Percentiles rank a stretch among this genome's conserved stretches.
phyloP scores from a whole-genome alignment of 202 grass and related monocot genomes.

The Carex arenaria region DNA sequence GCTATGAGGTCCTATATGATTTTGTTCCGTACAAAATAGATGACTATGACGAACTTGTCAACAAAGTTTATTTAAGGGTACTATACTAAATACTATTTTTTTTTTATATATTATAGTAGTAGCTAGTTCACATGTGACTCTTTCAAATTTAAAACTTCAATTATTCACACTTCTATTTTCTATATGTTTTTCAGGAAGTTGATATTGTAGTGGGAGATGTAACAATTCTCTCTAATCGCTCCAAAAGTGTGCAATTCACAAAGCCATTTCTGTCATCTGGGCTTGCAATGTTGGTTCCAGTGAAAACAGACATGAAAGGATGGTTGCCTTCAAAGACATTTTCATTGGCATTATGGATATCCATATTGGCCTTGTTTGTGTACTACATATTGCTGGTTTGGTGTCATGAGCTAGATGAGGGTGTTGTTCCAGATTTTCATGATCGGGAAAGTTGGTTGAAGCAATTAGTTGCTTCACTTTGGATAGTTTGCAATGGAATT shows the following conservation, averaged over 20 bases:
- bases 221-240: constrained; percentile 3
- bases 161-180: too few relatives aligned
- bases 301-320: not conserved
- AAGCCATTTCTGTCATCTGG: constrained; percentile 22
- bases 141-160: too few relatives aligned
- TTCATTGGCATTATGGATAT: not conserved
- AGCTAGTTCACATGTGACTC: not conserved
- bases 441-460: too few relatives aligned
- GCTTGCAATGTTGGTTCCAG: constrained; percentile 13
- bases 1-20: constrained; percentile 3
- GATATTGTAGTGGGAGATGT: constrained; percentile 23
- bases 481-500: constrained; percentile 10
- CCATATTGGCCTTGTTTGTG: not conserved
- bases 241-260: not conserved
- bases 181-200: not conserved
- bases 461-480: constrained; percentile 19
- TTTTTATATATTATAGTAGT: not conserved
- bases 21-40: not conserved
- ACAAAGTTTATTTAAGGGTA: not conserved
- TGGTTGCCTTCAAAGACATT: constrained; percentile 17
- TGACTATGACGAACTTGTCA: not conserved
- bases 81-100: not conserved
- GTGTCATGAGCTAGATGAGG: not conserved
- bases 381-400: constrained; percentile 1
- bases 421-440: not conserved